A percentile compares a stretch with the other conserved stretches of the same genome.
phyloP scores from a whole-genome alignment of 75 land plant genomes.

The Selaginella tamariscina region DNA sequence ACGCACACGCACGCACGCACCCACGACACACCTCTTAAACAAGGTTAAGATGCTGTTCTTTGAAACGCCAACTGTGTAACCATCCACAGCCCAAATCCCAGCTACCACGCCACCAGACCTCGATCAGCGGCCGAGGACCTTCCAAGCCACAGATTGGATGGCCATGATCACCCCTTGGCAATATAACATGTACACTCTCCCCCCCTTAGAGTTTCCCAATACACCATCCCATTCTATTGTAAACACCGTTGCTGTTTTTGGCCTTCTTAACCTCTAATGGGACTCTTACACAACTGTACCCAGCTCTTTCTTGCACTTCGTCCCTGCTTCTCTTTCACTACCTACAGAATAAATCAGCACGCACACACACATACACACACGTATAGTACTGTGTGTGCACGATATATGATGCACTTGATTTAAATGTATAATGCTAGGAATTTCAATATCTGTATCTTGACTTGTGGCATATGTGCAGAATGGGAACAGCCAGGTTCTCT shows the following conservation, averaged over 20 bases:
- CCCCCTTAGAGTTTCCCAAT: neutral
- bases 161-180: conserved; percentile 60
- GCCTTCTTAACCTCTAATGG: neutral
- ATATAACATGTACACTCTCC: conserved; percentile 11
- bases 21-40: conserved; percentile 2
- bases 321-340: neutral
- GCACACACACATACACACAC: no score
- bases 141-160: conserved; percentile 33
- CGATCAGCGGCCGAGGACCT: conserved; percentile 42
- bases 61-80: neutral
- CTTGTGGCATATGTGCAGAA: no score
- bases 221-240: neutral
- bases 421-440: no score
- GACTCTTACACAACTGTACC: neutral
- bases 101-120: conserved; percentile 62
- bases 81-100: conserved; percentile 80
- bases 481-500: no score
- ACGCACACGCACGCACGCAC: no score
- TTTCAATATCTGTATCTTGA: no score
- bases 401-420: no score
- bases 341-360: no score
- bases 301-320: neutral
- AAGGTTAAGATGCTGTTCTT: neutral
- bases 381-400: no score
- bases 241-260: neutral